Conservation (phyloP, 164 flowering plant genomes). For the Nelumbo lutea region DNA sequence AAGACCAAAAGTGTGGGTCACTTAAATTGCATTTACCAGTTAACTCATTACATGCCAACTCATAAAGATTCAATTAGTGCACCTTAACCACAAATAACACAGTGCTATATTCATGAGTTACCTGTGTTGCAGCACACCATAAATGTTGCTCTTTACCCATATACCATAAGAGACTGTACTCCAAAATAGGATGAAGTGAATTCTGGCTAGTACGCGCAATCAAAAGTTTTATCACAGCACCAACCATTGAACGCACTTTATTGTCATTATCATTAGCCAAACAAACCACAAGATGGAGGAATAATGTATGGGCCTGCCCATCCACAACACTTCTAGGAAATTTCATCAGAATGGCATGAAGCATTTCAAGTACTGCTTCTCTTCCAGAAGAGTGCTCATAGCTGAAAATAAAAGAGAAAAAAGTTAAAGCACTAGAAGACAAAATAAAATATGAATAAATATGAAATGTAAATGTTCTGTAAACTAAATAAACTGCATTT, state of each 20-base stretch:
- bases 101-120: conserved; percentile 16
- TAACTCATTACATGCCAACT: no score
- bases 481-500: no score
- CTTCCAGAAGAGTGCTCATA: conserved; percentile 83
- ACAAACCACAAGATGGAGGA: conserved; percentile 53
- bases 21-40: no score
- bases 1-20: no score
- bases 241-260: conserved; percentile 65
- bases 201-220: conserved; percentile 46
- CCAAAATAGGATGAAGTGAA: conserved; percentile 40
- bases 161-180: conserved; percentile 67
- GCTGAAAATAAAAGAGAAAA: conserved; percentile 32
- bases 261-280: conserved; percentile 71
- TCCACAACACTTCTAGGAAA: conserved; percentile 50
- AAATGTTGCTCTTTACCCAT: conserved; percentile 38
- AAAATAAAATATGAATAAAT: conserved; percentile 6
- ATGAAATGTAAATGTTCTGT: background rate
- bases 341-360: conserved; percentile 61
- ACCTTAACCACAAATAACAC: background rate
- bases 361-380: conserved; percentile 91
- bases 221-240: conserved; percentile 56
- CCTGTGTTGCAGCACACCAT: conserved; percentile 86
- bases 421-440: conserved; percentile 6
- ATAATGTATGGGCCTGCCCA: conserved; percentile 46
- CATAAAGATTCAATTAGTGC: no score